phyloP scores from a whole-genome alignment of 2,329 filamentous ascomycete species.

The Clonostachys chloroleuca region DNA sequence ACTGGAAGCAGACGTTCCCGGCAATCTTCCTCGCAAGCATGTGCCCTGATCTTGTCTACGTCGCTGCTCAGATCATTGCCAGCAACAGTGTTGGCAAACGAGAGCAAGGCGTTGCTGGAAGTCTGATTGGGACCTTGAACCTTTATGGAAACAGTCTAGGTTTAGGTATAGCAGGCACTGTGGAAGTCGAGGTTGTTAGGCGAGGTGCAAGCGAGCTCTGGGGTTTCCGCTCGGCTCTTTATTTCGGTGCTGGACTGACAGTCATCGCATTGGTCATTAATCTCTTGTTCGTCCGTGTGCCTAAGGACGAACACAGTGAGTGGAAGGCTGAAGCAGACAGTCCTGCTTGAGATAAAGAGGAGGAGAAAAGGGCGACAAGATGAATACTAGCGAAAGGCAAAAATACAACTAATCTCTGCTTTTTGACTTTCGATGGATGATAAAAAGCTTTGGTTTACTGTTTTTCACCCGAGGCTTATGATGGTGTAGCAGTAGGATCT shows the following conservation, averaged over 20 bases:
- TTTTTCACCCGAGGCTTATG: too few species aligned
- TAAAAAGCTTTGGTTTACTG: too few species aligned
- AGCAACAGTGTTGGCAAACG: conserved; percentile 41
- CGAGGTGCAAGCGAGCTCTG: conserved; percentile 7
- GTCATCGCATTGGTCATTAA: conserved; percentile 23
- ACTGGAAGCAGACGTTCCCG: conserved; percentile 32
- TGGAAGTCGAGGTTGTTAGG: conserved; percentile 18
- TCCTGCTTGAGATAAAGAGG: too few species aligned
- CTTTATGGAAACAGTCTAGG: conserved; percentile 22
- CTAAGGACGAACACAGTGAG: conserved; percentile 28
- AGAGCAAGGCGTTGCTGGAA: conserved; percentile 46
- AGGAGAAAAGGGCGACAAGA: too few species aligned
- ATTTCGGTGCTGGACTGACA: conserved; percentile 30
- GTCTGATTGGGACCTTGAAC: conserved; percentile 35
- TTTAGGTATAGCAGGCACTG: conserved; percentile 22
- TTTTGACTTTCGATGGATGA: too few species aligned
- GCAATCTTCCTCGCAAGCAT: conserved; percentile 21
- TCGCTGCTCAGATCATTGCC: conserved; percentile 46
- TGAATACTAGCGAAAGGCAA: too few species aligned
- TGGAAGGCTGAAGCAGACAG: conserved; percentile 12
- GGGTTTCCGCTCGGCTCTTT: conserved; percentile 32
- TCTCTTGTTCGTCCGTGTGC: conserved; percentile 29
- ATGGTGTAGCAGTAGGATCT: too few species aligned
- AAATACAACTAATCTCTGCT: too few species aligned
- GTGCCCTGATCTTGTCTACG: conserved; percentile 44